phyloP scores from a whole-genome alignment of 2,329 filamentous ascomycete genomes.

The Drechmeria coniospora region DNA sequence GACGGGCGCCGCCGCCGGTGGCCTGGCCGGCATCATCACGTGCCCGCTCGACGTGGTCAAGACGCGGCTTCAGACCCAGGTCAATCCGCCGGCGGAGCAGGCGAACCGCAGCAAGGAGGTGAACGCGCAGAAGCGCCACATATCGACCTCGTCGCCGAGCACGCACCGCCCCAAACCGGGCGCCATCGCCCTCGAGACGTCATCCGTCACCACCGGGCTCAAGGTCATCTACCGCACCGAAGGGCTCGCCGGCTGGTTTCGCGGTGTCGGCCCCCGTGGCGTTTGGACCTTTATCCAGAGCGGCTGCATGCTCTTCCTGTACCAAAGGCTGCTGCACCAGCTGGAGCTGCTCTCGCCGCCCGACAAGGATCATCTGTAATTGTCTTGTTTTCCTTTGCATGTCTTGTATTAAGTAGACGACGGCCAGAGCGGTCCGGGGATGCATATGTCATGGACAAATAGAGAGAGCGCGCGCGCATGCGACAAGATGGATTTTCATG shows the following conservation, averaged over 20 bases:
- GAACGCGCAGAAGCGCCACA: slow-evolving; percentile 48
- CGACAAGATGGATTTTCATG: slow-evolving; percentile 6
- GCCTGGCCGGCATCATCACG: slow-evolving; percentile 83
- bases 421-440: too few relatives aligned
- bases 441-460: too few relatives aligned
- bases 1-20: slow-evolving; percentile 79
- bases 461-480: not conserved
- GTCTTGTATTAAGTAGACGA: not conserved
- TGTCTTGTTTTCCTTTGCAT: not conserved
- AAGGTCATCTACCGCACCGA: slow-evolving; percentile 81
- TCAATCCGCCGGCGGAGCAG: slow-evolving; percentile 27
- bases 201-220: slow-evolving; percentile 72
- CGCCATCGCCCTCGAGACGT: slow-evolving; percentile 69
- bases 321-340: slow-evolving; percentile 71
- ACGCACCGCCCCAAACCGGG: slow-evolving; percentile 69
- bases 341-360: slow-evolving; percentile 39
- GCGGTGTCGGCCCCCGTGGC: slow-evolving; percentile 79
- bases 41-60: slow-evolving; percentile 97
- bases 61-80: slow-evolving; percentile 87
- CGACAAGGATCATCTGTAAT: slow-evolving; percentile 13
- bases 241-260: slow-evolving; percentile 79
- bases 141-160: slow-evolving; percentile 81
- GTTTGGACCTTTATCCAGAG: slow-evolving; percentile 98
- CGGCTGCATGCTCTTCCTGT: slow-evolving; percentile 90
- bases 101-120: slow-evolving; percentile 14